phyloP scores from a whole-genome alignment of 169 alveolate species.

The Perkinsus olseni region DNA sequence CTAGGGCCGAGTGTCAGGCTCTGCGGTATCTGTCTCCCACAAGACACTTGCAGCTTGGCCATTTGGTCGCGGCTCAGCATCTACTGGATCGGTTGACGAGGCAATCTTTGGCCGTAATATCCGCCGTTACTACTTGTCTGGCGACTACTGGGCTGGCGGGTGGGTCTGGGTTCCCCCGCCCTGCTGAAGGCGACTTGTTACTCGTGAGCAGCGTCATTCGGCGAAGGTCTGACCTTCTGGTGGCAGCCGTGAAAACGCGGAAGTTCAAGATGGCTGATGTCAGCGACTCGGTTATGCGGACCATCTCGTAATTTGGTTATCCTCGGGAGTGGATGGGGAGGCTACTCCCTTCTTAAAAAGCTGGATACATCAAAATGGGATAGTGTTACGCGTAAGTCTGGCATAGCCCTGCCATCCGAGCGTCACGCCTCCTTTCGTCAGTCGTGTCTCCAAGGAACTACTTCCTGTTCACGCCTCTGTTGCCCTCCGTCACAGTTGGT shows the following conservation, averaged over 20 bases:
- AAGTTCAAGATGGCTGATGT: not conserved
- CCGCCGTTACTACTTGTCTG: not conserved
- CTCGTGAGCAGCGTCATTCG: not conserved
- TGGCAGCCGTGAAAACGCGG: not conserved
- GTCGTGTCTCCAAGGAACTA: not conserved
- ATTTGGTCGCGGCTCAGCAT: not conserved
- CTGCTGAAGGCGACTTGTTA: not conserved
- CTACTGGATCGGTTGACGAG: not conserved
- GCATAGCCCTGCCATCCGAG: no score
- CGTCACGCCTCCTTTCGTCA: not conserved
- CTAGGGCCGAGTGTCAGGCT: not conserved
- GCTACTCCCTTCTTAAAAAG: not conserved
- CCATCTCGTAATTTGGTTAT: not conserved
- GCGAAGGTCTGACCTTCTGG: not conserved
- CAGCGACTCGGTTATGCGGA: not conserved
- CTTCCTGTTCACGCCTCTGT: not conserved
- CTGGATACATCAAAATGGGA: not conserved
- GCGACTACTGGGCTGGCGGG: not conserved
- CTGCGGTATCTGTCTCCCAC: not conserved
- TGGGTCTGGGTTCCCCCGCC: not conserved
- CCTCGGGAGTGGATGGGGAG: conserved; percentile 1
- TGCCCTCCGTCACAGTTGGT: not conserved
- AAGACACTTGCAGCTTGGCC: not conserved
- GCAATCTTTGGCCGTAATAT: not conserved
- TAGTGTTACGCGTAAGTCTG: not conserved